Base-by-base conservation (phyloP, 169 alveolate genomes). In the Cryptosporidium sp. region DNA sequence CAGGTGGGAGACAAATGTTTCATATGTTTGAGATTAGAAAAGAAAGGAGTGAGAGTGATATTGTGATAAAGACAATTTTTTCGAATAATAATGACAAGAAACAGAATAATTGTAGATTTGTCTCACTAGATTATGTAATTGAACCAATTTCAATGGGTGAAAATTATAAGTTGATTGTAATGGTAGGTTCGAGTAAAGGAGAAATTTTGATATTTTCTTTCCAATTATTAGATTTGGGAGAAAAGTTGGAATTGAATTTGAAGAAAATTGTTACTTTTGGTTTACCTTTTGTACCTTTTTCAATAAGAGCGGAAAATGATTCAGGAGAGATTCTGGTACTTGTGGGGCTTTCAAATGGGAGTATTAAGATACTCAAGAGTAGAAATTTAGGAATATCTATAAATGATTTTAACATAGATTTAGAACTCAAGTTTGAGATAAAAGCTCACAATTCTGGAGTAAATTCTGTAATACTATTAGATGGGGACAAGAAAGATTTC, bases 121-220 rank as follows among this genome's bases (percentile, higher is more conserved):
- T 73, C 35, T 73, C 86, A 48, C 6, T 73, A 14, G 86, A 73
- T 42, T 65, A 56, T 23, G 12, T 52, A 70, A 16, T 70, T 26
- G 51, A 10, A 1, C 33, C 58, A 44, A 70, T 44, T 18, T 21
- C 9, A 26, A 44, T 51, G 2, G 71, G 52, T 18, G 5, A 26
- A 0, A 62, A 31, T 12, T 18, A 44, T 26, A 62, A 6, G 26
- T 26, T 60, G 21, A 18, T 44, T 12, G 68, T 65, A 29, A 45
- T 80, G 1, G 75, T 80, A 26, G 89, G 89, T 35, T 80, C 89
- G 3, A 80, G 89, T 12, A 80, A 80, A 62, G 89, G 80, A 6
- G 89, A 80, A 16, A 16, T 80, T 7, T 12, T 61, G 21, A 37
- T 60, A 26, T 80, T 80, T 48, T 35, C 45, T 23, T 80, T 80